A percentile compares a stretch with the other conserved stretches of the same genome.
These are phyloP conservation scores for Calvatia gigantea DNA, from an alignment of 768 basidiomycete genomes.

Conservation along the genomic window DNA sequence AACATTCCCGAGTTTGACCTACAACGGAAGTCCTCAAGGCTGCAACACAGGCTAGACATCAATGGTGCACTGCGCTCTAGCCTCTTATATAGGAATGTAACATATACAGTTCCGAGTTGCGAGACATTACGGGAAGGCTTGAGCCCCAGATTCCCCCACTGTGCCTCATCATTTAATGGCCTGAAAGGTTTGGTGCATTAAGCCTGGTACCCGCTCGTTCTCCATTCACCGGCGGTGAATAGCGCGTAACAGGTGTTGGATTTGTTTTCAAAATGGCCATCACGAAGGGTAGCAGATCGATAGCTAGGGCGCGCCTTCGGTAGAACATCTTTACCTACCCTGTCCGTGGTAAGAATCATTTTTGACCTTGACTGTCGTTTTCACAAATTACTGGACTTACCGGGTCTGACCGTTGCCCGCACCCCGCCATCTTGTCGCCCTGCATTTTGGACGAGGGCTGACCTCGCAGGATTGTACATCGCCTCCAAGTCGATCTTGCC, in stretches of 20 bases:
- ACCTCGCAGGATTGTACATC: too few relatives aligned
- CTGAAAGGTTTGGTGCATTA: background rate
- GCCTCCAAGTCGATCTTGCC: too few relatives aligned
- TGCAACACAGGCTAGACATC: constrained; percentile 1
- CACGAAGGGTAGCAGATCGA: background rate
- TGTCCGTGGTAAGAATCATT: too few relatives aligned
- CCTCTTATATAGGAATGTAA: background rate
- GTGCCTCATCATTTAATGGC: background rate
- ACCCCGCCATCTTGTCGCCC: too few relatives aligned
- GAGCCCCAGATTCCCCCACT: background rate
- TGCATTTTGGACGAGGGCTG: too few relatives aligned
- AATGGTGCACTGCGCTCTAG: background rate
- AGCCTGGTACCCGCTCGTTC: background rate
- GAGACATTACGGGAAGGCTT: background rate
- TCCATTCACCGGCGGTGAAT: constrained; percentile 5
- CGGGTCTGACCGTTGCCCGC: too few relatives aligned
- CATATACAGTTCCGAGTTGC: background rate
- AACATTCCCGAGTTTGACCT: constrained; percentile 5
- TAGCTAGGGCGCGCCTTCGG: too few relatives aligned
- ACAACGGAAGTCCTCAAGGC: constrained; percentile 3
- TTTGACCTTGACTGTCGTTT: too few relatives aligned
- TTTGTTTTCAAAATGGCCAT: background rate
- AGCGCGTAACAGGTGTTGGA: background rate
- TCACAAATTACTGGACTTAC: too few relatives aligned
- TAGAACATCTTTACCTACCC: too few relatives aligned